Percentiles rank a stretch among this genome's conserved stretches.
Conservation (phyloP, 495 filamentous ascomycete species). For the Trichoderma erinaceum region DNA sequence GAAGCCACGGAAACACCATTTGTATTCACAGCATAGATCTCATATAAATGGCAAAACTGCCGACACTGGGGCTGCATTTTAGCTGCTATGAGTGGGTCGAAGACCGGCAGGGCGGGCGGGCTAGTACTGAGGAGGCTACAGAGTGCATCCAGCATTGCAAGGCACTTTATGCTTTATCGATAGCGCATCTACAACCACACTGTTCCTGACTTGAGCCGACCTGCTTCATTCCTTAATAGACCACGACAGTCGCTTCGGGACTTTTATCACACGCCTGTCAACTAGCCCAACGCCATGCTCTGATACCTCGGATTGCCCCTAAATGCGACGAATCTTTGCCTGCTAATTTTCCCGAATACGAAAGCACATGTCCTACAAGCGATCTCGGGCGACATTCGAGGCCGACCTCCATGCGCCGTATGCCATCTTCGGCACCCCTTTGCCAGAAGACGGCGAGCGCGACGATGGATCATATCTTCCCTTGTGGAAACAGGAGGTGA, state of each 20-base stretch:
- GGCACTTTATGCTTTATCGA: not conserved
- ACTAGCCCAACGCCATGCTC: not conserved
- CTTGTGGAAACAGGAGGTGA: conserved; percentile 95
- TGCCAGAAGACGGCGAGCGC: conserved; percentile 75
- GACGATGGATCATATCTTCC: conserved; percentile 95
- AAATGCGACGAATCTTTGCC: not conserved
- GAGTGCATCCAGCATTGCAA: not conserved
- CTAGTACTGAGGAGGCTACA: not conserved
- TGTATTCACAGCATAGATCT: too few species aligned
- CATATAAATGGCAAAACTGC: not conserved
- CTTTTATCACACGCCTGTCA: not conserved
- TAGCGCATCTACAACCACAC: not conserved
- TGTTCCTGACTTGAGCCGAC: not conserved
- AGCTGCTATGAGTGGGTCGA: not conserved
- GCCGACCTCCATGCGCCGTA: conserved; percentile 75
- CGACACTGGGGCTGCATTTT: not conserved
- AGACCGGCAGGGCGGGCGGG: not conserved
- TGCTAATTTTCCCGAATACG: not conserved
- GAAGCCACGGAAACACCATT: too few species aligned
- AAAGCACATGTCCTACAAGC: conserved; percentile 66
- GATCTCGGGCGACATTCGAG: conserved; percentile 71
- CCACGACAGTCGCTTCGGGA: not conserved
- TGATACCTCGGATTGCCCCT: not conserved
- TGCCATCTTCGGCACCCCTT: conserved; percentile 76
- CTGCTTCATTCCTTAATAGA: not conserved